A percentile compares a stretch with the other conserved stretches of the same genome.
These are phyloP conservation scores for Zygosaccharomyces sapae DNA, from an alignment of 1,139 yeast species.

Conservation along the genomic window DNA sequence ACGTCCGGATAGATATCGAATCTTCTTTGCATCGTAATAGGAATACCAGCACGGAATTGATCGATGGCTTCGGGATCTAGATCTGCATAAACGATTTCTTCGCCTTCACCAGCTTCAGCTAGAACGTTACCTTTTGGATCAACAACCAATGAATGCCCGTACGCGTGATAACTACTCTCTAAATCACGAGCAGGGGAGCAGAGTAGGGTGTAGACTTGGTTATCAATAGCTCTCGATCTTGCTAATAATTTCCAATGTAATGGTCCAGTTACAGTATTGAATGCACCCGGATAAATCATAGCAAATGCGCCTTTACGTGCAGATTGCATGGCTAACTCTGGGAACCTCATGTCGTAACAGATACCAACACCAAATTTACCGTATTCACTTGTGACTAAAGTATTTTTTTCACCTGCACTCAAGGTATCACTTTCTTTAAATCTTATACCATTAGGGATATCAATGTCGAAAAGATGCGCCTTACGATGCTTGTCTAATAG, in stretches of 20 bases:
- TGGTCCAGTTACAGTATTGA: conserved; percentile 94
- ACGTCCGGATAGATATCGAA: conserved; percentile 81
- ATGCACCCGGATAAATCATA: conserved; percentile 93
- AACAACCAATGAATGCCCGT: conserved; percentile 83
- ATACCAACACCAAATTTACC: conserved; percentile 87
- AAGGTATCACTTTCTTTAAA: conserved; percentile 78
- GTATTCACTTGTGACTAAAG: conserved; percentile 64
- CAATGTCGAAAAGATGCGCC: conserved; percentile 85
- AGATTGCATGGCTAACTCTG: conserved; percentile 79
- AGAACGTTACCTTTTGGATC: conserved; percentile 81
- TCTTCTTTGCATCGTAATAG: conserved; percentile 75
- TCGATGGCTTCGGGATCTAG: conserved; percentile 62
- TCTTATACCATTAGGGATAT: conserved; percentile 82
- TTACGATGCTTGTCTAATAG: conserved; percentile 84
- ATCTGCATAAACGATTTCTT: conserved; percentile 75
- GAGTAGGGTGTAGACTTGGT: conserved; percentile 71
- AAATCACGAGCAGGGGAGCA: conserved; percentile 88
- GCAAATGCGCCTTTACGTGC: conserved; percentile 76
- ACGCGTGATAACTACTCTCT: conserved; percentile 71
- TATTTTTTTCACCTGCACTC: conserved; percentile 74
- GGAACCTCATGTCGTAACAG: conserved; percentile 90
- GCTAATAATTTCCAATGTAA: conserved; percentile 90
- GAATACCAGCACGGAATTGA: conserved; percentile 65
- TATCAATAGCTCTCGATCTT: conserved; percentile 83
- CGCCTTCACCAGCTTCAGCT: conserved; percentile 81